phyloP scores from a whole-genome alignment of 192 early-diverging fungal species.

The Rhizoclosmatium globosum region DNA sequence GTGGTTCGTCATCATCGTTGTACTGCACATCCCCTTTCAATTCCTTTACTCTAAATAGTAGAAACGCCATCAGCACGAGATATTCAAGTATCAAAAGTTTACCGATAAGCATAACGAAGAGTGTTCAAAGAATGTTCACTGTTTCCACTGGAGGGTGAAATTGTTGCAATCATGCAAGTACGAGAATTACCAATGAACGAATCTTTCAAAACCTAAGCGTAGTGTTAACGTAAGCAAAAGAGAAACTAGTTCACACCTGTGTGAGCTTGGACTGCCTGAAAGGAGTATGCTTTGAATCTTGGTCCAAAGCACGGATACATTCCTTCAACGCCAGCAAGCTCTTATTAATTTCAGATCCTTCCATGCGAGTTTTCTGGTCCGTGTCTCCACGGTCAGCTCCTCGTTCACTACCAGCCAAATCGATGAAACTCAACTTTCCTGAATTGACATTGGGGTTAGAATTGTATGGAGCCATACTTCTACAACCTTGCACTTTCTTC shows the following conservation, averaged over 20 bases:
- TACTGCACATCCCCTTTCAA: slow-evolving; percentile 55
- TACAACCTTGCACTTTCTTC: slow-evolving; percentile 67
- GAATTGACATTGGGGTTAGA: neutral
- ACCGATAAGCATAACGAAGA: slow-evolving; percentile 94
- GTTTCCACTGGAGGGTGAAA: slow-evolving; percentile 95
- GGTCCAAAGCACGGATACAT: slow-evolving; percentile 96
- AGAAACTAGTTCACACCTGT: slow-evolving; percentile 65
- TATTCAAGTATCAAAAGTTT: slow-evolving; percentile 5
- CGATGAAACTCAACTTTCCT: slow-evolving; percentile 97
- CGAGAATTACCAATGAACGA: slow-evolving; percentile 97
- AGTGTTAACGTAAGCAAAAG: neutral
- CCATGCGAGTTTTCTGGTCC: slow-evolving; percentile 95
- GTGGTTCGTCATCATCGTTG: slow-evolving; percentile 39
- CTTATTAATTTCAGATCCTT: slow-evolving; percentile 99
- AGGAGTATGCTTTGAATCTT: slow-evolving; percentile 94
- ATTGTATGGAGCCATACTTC: neutral
- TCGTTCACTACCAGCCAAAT: slow-evolving; percentile 97
- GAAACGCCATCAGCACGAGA: neutral
- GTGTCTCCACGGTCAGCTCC: slow-evolving; percentile 96
- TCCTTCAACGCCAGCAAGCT: slow-evolving; percentile 97
- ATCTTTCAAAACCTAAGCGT: slow-evolving; percentile 84
- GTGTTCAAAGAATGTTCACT: slow-evolving; percentile 98
- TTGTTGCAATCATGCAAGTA: slow-evolving; percentile 99
- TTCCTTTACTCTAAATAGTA: slow-evolving; percentile 62
- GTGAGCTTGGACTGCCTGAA: slow-evolving; percentile 98